Conservation (phyloP, 208 protist genomes). For the Acanthamoeba triangularis region DNA sequence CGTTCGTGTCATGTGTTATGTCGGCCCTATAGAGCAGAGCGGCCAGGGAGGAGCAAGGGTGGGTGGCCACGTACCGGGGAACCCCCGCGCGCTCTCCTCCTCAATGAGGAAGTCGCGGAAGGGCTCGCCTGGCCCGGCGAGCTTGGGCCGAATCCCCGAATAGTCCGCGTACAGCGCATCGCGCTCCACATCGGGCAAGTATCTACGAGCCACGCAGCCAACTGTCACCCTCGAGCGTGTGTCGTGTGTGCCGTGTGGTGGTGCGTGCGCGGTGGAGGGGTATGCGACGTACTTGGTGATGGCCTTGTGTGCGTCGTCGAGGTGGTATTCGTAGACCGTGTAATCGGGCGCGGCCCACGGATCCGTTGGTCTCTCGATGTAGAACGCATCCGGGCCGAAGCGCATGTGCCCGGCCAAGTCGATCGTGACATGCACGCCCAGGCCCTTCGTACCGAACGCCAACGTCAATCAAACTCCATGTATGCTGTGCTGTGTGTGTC, state of each 20-base stretch:
- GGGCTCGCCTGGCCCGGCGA: constrained; percentile 17
- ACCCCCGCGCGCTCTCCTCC: neutral
- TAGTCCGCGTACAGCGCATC: constrained; percentile 37
- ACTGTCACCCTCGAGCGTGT: neutral
- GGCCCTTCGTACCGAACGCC: neutral
- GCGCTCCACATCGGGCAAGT: neutral
- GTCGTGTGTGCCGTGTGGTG: too few species aligned
- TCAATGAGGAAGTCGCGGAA: constrained; percentile 34
- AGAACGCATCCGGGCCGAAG: constrained; percentile 13
- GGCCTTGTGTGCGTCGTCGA: constrained; percentile 31
- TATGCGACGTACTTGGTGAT: constrained; percentile 5
- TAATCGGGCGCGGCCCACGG: constrained; percentile 19
- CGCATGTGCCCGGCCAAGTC: constrained; percentile 15
- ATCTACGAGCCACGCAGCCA: neutral
- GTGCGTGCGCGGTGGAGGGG: neutral
- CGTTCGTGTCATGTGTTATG: neutral
- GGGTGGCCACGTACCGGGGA: neutral
- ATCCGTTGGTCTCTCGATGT: neutral
- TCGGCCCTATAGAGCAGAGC: neutral
- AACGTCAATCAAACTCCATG: neutral
- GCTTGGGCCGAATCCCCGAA: constrained; percentile 13
- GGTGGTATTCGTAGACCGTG: constrained; percentile 16
- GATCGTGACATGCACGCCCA: constrained; percentile 35
- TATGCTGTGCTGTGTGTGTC: neutral
- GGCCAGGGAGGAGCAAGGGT: neutral